These are phyloP conservation scores for Herpetomonas samuelpessoai DNA, from an alignment of 208 protist genomes.

Conservation along the genomic window DNA sequence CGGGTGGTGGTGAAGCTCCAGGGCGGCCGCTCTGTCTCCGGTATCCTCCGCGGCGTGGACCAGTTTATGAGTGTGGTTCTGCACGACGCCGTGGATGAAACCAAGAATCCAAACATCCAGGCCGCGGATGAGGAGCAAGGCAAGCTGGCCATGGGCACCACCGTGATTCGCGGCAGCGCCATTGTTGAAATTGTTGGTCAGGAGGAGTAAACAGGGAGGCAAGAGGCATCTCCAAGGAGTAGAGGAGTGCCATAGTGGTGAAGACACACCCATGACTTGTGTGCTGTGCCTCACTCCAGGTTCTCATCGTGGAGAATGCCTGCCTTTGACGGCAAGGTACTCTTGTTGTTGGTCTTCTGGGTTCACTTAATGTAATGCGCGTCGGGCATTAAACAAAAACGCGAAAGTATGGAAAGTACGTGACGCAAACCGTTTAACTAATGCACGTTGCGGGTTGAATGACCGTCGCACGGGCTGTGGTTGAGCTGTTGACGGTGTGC, in stretches of 20 bases:
- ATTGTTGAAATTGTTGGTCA: conserved; percentile 90
- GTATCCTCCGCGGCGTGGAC: conserved; percentile 96
- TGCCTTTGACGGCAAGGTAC: no score
- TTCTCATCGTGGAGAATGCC: no score
- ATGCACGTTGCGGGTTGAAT: no score
- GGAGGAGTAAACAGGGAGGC: conserved; percentile 38
- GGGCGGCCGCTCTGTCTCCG: conserved; percentile 93
- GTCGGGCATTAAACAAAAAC: no score
- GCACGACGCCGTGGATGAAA: conserved; percentile 95
- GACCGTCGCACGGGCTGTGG: no score
- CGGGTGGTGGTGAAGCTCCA: conserved; percentile 93
- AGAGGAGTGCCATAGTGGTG: neutral
- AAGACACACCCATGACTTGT: neutral
- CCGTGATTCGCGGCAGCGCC: conserved; percentile 87
- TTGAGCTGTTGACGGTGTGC: no score
- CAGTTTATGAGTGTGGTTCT: conserved; percentile 98
- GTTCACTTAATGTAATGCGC: no score
- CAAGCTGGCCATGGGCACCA: conserved; percentile 88
- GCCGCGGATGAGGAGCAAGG: conserved; percentile 33
- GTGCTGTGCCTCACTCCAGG: no score
- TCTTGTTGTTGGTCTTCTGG: no score
- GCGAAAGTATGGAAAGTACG: no score
- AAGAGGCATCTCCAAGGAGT: neutral
- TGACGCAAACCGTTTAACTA: no score
- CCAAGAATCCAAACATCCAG: conserved; percentile 46